Percentiles rank a stretch among this genome's conserved stretches.
These are phyloP conservation scores for Scortechinia acanthostroma DNA, from an alignment of 2,329 filamentous ascomycete species.

Conservation along the genomic window DNA sequence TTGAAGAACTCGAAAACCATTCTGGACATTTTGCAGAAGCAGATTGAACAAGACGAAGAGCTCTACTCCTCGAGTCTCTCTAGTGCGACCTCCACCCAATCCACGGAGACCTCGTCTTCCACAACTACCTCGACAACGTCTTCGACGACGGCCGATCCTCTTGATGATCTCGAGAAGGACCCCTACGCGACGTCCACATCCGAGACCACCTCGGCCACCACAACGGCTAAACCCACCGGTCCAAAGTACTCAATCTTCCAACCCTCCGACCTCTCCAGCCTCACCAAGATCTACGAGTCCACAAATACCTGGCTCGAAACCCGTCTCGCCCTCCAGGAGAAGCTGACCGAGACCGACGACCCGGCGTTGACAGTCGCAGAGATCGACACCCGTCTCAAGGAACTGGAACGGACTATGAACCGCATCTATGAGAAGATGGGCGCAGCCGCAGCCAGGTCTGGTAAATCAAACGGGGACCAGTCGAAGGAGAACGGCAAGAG, in stretches of 20 bases:
- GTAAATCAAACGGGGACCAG: neutral
- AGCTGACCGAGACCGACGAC: conserved; percentile 64
- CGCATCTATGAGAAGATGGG: conserved; percentile 61
- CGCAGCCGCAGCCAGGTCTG: neutral
- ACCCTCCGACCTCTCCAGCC: neutral
- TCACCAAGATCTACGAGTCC: conserved; percentile 55
- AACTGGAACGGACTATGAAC: conserved; percentile 64
- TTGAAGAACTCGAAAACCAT: conserved; percentile 68
- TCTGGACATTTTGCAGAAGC: conserved; percentile 59
- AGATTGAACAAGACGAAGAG: conserved; percentile 34
- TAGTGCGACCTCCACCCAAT: conserved; percentile 22
- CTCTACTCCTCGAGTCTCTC: conserved; percentile 24
- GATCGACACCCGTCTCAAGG: conserved; percentile 32
- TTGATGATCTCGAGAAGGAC: conserved; percentile 59
- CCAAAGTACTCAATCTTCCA: neutral
- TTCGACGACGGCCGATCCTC: conserved; percentile 62
- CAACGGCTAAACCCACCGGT: neutral
- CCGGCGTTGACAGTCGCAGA: conserved; percentile 71
- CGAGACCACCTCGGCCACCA: neutral
- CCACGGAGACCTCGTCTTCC: conserved; percentile 29
- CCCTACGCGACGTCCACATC: neutral
- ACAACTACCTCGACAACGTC: conserved; percentile 32
- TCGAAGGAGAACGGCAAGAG: conserved; percentile 41
- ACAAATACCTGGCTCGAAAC: conserved; percentile 70
- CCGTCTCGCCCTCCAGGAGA: conserved; percentile 64